A percentile compares a stretch with the other conserved stretches of the same genome.
phyloP scores from a whole-genome alignment of 305 asterid species.

The Fraxinus sp. region DNA sequence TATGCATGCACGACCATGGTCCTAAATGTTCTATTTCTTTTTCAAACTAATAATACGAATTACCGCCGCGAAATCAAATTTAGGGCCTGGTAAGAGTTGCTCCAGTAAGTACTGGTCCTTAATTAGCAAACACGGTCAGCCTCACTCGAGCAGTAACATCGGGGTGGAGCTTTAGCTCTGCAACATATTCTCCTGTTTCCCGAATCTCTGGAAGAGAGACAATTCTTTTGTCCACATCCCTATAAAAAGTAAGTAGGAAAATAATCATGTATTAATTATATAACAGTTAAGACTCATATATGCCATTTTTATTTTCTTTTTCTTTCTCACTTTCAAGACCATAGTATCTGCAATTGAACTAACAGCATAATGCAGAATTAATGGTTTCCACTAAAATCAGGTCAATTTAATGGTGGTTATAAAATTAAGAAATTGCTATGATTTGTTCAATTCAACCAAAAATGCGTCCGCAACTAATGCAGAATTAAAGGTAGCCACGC shows the following conservation, averaged over 20 bases:
- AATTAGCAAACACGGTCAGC: slow-evolving; percentile 73
- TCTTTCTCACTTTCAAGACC: not conserved
- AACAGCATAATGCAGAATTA: not conserved
- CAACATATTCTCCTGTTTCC: slow-evolving; percentile 85
- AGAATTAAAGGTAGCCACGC: not conserved
- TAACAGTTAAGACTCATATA: not conserved
- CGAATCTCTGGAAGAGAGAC: slow-evolving; percentile 90
- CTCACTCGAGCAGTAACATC: slow-evolving; percentile 79
- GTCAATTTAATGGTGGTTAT: not conserved
- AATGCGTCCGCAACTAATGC: not conserved
- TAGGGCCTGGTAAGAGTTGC: slow-evolving; percentile 25
- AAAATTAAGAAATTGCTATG: not conserved
- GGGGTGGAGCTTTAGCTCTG: slow-evolving; percentile 93
- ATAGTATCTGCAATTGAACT: not conserved
- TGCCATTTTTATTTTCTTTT: not conserved
- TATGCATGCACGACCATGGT: not conserved
- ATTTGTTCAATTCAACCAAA: not conserved
- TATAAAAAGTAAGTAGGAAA: slow-evolving; percentile 25
- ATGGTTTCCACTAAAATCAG: not conserved
- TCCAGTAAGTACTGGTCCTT: slow-evolving; percentile 30
- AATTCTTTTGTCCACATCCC: slow-evolving; percentile 87
- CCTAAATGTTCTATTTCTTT: not conserved
- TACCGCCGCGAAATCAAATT: slow-evolving; percentile 16
- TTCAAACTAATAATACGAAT: slow-evolving; percentile 9
- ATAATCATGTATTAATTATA: not conserved